Conservation (phyloP, 1,139 yeast species). For the Debaryomyces singareniensis region DNA sequence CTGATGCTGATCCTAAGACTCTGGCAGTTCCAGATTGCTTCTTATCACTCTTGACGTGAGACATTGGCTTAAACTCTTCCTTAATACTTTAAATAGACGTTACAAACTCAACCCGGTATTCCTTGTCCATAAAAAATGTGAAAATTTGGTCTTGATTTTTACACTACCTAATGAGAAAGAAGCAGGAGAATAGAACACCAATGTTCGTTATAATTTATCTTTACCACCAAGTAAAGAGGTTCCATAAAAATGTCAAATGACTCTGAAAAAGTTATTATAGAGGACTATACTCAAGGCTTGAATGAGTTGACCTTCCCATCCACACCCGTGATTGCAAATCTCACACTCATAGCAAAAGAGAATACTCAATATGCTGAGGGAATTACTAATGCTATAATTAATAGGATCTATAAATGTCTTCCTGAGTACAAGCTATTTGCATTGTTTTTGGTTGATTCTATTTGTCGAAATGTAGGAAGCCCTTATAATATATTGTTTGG, state of each 20-base stretch:
- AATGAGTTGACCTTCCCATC: conserved; percentile 82
- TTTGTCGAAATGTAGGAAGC: conserved; percentile 82
- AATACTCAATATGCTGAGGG: conserved; percentile 71
- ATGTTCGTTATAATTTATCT: too few species aligned
- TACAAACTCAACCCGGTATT: not conserved
- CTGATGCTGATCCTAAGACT: conserved; percentile 92
- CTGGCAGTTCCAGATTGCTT: conserved; percentile 89
- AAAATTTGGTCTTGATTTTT: not conserved
- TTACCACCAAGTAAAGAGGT: not conserved
- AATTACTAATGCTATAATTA: conserved; percentile 66
- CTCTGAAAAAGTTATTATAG: conserved; percentile 13
- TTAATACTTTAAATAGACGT: not conserved
- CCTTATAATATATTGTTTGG: conserved; percentile 80
- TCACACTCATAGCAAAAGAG: conserved; percentile 87
- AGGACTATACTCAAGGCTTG: conserved; percentile 62
- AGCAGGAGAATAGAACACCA: not conserved
- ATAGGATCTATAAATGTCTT: conserved; percentile 45
- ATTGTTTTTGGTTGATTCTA: conserved; percentile 83
- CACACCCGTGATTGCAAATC: conserved; percentile 77
- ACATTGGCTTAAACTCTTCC: not conserved
- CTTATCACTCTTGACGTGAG: conserved; percentile 42
- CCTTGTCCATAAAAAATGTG: not conserved
- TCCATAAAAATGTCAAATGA: conserved; percentile 5
- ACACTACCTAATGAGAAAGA: too few species aligned
- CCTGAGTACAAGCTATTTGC: conserved; percentile 83